These are phyloP conservation scores for Paraglomus brasilianum DNA, from an alignment of 192 early-diverging fungal genomes.

Conservation along the genomic window DNA sequence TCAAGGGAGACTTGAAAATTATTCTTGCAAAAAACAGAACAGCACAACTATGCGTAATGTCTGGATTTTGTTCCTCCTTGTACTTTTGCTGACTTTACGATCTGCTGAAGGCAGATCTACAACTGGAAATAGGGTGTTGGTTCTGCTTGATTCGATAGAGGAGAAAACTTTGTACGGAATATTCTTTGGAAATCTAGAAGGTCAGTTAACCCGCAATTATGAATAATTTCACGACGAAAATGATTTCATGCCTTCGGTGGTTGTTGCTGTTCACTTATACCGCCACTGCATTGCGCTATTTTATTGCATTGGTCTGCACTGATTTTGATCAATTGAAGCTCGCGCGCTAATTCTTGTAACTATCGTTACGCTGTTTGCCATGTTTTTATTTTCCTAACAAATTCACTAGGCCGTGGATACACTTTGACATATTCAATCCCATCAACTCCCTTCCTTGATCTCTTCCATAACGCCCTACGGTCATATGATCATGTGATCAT, in stretches of 20 bases:
- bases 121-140: constrained; percentile 64
- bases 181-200: constrained; percentile 59
- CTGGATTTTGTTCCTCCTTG: neutral
- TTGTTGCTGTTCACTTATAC: neutral
- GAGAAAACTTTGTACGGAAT: constrained; percentile 48
- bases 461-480: constrained; percentile 63
- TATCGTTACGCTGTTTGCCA: neutral
- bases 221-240: neutral
- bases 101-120: constrained; percentile 53
- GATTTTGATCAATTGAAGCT: too few relatives aligned
- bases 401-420: constrained; percentile 56
- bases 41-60: too few relatives aligned
- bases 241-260: neutral
- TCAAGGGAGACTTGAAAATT: too few relatives aligned
- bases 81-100: neutral
- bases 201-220: constrained; percentile 33
- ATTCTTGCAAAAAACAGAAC: too few relatives aligned
- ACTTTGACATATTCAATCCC: constrained; percentile 57
- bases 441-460: constrained; percentile 47
- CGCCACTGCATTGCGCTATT: neutral
- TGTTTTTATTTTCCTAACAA: neutral
- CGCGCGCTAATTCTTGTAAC: too few relatives aligned
- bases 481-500: constrained; percentile 80
- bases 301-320: neutral
- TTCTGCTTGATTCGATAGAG: constrained; percentile 60